A percentile compares a stretch with the other conserved stretches of the same genome.
phyloP scores from a whole-genome alignment of 1,284 basidiomycete species.

The Sanghuangporus baumii region DNA sequence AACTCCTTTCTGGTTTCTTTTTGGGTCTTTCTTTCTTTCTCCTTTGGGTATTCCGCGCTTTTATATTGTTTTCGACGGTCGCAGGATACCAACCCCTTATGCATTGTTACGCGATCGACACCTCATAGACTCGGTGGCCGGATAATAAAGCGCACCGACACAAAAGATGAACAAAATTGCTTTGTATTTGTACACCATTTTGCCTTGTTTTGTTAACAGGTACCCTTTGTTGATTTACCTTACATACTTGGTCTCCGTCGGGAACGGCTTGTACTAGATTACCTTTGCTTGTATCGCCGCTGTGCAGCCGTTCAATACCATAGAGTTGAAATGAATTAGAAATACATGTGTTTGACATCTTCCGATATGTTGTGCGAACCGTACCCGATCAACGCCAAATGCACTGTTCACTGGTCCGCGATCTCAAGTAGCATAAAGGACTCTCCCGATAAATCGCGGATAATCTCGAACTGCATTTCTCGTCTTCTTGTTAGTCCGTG shows the following conservation, averaged over 20 bases:
- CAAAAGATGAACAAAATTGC: slow-evolving; percentile 5
- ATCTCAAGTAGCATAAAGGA: no score
- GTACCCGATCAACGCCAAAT: background rate
- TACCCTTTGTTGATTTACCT: background rate
- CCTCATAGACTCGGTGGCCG: slow-evolving; percentile 8
- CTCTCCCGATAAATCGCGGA: background rate
- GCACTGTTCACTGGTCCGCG: background rate
- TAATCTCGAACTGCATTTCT: background rate
- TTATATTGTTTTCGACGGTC: background rate
- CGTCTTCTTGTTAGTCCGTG: background rate
- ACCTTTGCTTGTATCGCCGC: slow-evolving; percentile 5
- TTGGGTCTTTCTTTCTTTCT: background rate
- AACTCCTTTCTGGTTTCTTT: background rate
- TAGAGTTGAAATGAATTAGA: background rate
- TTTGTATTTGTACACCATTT: slow-evolving; percentile 9
- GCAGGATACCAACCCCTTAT: background rate
- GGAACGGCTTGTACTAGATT: slow-evolving; percentile 6
- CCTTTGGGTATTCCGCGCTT: background rate
- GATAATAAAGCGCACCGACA: background rate
- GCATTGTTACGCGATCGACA: slow-evolving; percentile 7
- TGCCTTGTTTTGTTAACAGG: slow-evolving; percentile 1
- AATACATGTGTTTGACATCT: background rate
- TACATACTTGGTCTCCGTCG: background rate
- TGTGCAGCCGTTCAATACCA: background rate
- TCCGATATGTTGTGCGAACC: background rate